Evolutionary conservation across 257 asterid genomes (phyloP).

Genomic region (Rubia yunnanensis): DNA sequence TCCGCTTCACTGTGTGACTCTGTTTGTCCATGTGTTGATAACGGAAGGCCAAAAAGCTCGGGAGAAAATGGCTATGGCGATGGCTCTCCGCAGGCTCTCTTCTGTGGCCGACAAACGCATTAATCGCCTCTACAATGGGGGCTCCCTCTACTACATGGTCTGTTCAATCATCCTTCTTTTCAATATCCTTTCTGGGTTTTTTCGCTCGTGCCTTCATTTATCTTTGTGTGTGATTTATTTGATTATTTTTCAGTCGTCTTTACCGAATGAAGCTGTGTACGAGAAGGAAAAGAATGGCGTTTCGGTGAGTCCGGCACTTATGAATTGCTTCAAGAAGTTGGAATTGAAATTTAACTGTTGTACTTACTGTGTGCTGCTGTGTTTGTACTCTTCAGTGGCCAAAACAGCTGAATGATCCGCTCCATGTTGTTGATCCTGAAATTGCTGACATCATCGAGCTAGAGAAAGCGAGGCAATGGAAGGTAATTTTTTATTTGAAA

Average conservation of each 20-base stretch:
- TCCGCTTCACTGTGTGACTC: background rate
- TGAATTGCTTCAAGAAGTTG: background rate
- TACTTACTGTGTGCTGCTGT: background rate
- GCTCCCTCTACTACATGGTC: conserved; percentile 71
- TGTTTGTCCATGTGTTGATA: conserved; percentile 10
- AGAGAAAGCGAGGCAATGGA: conserved; percentile 97
- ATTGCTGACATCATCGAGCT: conserved; percentile 85
- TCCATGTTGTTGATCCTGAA: conserved; percentile 85
- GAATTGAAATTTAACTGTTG: background rate
- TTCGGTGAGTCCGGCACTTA: conserved; percentile 41
- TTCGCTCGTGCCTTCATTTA: background rate
- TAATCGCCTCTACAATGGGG: conserved; percentile 44
- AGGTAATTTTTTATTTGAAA: conserved; percentile 34
- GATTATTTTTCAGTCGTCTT: conserved; percentile 42
- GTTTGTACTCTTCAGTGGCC: conserved; percentile 51
- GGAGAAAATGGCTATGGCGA: conserved; percentile 47
- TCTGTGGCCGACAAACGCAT: conserved; percentile 55
- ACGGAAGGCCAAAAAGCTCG: background rate
- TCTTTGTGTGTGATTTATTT: background rate
- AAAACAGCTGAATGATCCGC: conserved; percentile 66
- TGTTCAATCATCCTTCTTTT: background rate
- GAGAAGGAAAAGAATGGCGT: conserved; percentile 72
- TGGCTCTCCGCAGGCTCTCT: conserved; percentile 72
- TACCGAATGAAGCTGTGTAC: conserved; percentile 64
- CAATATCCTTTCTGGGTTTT: background rate